A percentile compares a stretch with the other conserved stretches of the same genome.
phyloP scores from a whole-genome alignment of 805 yeast genomes.

The Priceomyces medius region DNA sequence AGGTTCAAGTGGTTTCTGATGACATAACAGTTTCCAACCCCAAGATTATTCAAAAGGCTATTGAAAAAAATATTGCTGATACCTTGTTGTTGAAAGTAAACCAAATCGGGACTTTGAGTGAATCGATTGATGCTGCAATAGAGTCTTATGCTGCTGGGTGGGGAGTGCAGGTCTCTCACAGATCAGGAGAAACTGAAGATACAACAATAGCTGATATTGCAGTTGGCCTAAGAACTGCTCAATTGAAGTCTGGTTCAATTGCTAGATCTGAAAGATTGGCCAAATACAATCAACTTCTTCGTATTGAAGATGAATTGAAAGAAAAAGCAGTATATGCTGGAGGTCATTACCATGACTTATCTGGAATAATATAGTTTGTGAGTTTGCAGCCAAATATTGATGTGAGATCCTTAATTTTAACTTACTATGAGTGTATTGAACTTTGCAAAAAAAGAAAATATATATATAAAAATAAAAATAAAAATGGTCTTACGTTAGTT shows the following conservation, averaged over 20 bases:
- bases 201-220: conserved; percentile 21
- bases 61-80: conserved; percentile 19
- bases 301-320: conserved; percentile 23
- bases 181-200: conserved; percentile 26
- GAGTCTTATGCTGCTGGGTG: conserved; percentile 16
- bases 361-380: background rate
- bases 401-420: too few species aligned
- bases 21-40: conserved; percentile 25
- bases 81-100: conserved; percentile 21
- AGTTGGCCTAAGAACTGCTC: conserved; percentile 23
- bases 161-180: conserved; percentile 23
- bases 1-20: conserved; percentile 19
- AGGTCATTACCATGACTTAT: conserved; percentile 9
- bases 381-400: too few species aligned
- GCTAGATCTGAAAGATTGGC: conserved; percentile 25
- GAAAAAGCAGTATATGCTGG: conserved; percentile 19
- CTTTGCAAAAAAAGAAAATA: too few species aligned
- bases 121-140: conserved; percentile 19
- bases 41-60: conserved; percentile 17
- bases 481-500: too few species aligned
- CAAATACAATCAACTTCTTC: conserved; percentile 20
- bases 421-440: too few species aligned
- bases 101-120: conserved; percentile 22
- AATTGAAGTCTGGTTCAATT: conserved; percentile 23
- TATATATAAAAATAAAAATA: too few species aligned